Evolutionary conservation across 176 grass and related monocot species (phyloP).

Genomic region (Urochloa ruziziensis): DNA sequence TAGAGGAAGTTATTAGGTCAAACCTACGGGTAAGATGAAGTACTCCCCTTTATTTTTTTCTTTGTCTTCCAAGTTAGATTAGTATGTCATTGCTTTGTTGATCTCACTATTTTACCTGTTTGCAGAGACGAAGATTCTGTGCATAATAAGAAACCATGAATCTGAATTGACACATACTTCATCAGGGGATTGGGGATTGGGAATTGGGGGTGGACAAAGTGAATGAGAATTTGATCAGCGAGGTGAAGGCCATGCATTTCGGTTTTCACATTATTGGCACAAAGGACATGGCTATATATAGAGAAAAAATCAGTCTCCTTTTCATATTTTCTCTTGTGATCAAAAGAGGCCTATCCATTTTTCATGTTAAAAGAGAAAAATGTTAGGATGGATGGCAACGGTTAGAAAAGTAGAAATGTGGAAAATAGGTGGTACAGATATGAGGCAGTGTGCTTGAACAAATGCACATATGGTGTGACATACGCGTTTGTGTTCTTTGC

Average conservation of each 20-base stretch:
- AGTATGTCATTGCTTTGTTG: background rate
- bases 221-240: background rate
- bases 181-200: background rate
- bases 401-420: background rate
- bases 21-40: constrained; percentile 51
- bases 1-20: constrained; percentile 65
- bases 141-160: constrained; percentile 1
- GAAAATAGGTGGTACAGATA: background rate
- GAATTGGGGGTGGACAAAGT: background rate
- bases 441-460: background rate
- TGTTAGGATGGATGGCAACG: background rate
- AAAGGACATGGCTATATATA: background rate
- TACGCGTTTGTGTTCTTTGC: background rate
- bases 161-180: background rate
- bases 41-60: background rate
- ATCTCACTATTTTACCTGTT: constrained; percentile 3
- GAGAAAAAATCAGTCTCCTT: background rate
- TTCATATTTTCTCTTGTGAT: background rate
- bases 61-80: constrained; percentile 2
- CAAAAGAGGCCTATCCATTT: background rate
- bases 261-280: background rate
- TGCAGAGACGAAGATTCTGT: constrained; percentile 74
- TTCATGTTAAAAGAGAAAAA: background rate
- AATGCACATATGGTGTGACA: background rate
- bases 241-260: background rate